Percentiles rank a stretch among this genome's conserved stretches.
Evolutionary conservation across 2,329 filamentous ascomycete species (phyloP).

Genomic region (Calonectria multiphialidica): DNA sequence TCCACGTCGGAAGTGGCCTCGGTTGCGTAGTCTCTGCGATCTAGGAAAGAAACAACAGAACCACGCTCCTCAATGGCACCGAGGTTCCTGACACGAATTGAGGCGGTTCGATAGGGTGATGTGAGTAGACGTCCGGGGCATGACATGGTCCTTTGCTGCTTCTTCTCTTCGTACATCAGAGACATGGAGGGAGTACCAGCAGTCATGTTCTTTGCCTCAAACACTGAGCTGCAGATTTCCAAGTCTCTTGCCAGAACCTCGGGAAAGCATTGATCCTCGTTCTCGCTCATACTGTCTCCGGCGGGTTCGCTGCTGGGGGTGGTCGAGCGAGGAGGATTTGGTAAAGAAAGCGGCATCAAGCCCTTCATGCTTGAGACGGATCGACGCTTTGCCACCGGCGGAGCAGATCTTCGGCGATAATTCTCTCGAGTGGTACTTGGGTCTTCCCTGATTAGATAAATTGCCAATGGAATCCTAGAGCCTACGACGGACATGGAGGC

Average conservation of each 20-base stretch:
- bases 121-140: conserved; percentile 35
- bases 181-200: conserved; percentile 59
- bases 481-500: conserved; percentile 31
- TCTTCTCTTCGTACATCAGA: conserved; percentile 48
- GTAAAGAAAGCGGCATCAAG: conserved; percentile 52
- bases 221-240: conserved; percentile 61
- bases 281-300: conserved; percentile 45
- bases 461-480: conserved; percentile 35
- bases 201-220: conserved; percentile 64
- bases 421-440: conserved; percentile 20
- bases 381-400: conserved; percentile 43
- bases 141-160: conserved; percentile 26
- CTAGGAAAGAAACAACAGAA: conserved; percentile 51
- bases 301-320: conserved; percentile 34
- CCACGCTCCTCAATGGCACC: conserved; percentile 51
- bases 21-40: conserved; percentile 32
- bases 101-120: conserved; percentile 46
- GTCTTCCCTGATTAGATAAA: conserved; percentile 43
- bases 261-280: conserved; percentile 61
- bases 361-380: conserved; percentile 56
- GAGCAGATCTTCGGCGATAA: conserved; percentile 30
- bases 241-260: conserved; percentile 69
- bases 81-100: conserved; percentile 46
- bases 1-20: conserved; percentile 51
- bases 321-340: conserved; percentile 39